phyloP scores from a whole-genome alignment of 768 basidiomycete genomes.

The Tylopilus sp. region DNA sequence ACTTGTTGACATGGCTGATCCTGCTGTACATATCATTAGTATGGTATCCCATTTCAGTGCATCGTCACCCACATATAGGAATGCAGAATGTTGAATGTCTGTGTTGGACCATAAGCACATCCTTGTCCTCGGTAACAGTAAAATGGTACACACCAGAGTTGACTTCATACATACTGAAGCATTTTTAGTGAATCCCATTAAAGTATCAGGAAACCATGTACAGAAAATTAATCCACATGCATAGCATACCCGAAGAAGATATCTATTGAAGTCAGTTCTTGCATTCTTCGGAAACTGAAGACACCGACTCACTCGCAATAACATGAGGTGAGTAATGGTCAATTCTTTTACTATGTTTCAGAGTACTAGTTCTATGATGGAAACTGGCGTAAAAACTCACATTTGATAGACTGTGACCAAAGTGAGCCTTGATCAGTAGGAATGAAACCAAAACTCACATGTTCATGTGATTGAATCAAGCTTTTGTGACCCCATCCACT shows the following conservation, averaged over 20 bases:
- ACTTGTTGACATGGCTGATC: slow-evolving; percentile 57
- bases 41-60: not conserved
- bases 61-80: slow-evolving; percentile 56
- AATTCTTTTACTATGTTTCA: slow-evolving; percentile 28
- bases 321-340: slow-evolving; percentile 48
- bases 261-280: slow-evolving; percentile 52
- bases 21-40: slow-evolving; percentile 42
- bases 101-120: not conserved
- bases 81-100: slow-evolving; percentile 74
- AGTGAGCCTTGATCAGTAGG: not conserved
- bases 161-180: slow-evolving; percentile 32
- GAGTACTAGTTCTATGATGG: not conserved
- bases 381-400: slow-evolving; percentile 19
- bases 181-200: not conserved
- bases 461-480: slow-evolving; percentile 41
- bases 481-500: slow-evolving; percentile 44
- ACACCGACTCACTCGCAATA: slow-evolving; percentile 36
- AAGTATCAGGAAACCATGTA: slow-evolving; percentile 20
- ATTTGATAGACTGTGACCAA: slow-evolving; percentile 41
- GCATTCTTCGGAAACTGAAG: not conserved
- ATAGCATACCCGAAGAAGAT: slow-evolving; percentile 35
- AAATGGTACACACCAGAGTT: slow-evolving; percentile 17
- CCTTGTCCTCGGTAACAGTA: too few relatives aligned
- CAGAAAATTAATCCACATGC: slow-evolving; percentile 66
- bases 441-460: slow-evolving; percentile 31